Base-by-base conservation (phyloP, 768 basidiomycete genomes). In the Hygrophorus pudorinus region DNA sequence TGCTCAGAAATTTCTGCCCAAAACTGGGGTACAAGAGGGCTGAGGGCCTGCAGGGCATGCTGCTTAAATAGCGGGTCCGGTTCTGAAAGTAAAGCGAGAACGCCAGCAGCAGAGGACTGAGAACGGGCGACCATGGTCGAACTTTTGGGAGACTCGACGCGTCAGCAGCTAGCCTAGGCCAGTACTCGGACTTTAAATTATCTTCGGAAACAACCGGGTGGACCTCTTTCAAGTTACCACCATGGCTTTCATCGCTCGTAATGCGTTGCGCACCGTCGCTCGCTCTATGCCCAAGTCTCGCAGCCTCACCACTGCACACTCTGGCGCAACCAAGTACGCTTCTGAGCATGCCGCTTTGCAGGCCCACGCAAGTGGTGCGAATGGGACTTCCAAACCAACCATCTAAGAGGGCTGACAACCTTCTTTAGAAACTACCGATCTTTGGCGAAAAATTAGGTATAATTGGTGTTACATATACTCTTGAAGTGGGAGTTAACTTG, bases 1-100 rank as follows among this genome's bases (percentile, higher is more conserved):
- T 87, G 79, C 63, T 99, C 96, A 53, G 90, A 92, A 56, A 98
- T 94, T 72, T 99, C 96, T 38, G 94, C 85, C 96, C 96, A 99
- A 64, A 97, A 98, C 55, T 87, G 83, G 31, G 92, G 79, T 5
- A 98, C 90, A 36, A 97, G 76, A 12, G 76, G 67, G 56, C 79
- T 85, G 42, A 99, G 73, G 36, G 82, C 75, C 40, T 78, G 77
- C 54, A 99, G 79, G 17, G 96, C 96, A 71, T 96, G 86, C 55
- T 88, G 80, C 58, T 92, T 89, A 60, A 98, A 83, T 33, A 84
- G 67, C 20, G 79, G 72, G 51, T 93, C 87, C 43, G 85, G 85
- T 63, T 99, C 96, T 32, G 81, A 78, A 12, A 99, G 79, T 28
- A 99, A 73, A 20, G 91, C 89, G 53, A 99, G 81, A 21, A 91